Base-by-base conservation (phyloP, 768 basidiomycete species). In the Auricularia auricula-judae region DNA sequence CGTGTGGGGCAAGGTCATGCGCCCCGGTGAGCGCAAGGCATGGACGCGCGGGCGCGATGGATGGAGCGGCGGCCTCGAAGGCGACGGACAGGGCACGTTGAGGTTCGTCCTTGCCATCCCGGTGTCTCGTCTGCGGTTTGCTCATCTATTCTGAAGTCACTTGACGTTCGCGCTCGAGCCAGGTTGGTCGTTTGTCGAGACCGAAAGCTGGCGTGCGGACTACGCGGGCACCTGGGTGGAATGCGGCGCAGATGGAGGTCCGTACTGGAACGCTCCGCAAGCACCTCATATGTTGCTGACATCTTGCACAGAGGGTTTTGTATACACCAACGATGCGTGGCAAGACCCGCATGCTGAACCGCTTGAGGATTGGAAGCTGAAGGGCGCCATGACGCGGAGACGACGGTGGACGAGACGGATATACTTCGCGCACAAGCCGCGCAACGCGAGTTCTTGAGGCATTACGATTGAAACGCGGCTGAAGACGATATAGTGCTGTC, bases 311-410 rank as follows among this genome's bases (percentile, higher is more conserved):
- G 88, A 84, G 69, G 91, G 89, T 3, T 93, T 91, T 89, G 83
- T 88, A 14, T 92, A 92, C 69, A 86, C 86, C 7, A 88, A 89
- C 66, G 89, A 91, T 65, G 76, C 80, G 0, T 93, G 91, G 91
- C 75, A 83, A 3, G 79, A 85, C 64, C 77, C 84, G 11, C 64
- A 74, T 71, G 44, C 74, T 71, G 67, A 67, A 72, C 71, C 78
- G 73, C 47, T 77, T 77, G 75, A 74, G 63, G 77, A 70, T 66
- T 81, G 76, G 72, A 80, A 74, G 67, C 76, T 76, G 51, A 54
- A 67, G 0, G 77, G 79, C 3, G 80, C 73, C 1, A 76, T 89
- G 67, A 91, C 89, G 18, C 75, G 89, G 58, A 73, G 89, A 67
- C 74, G 89, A 67, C 76, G 87, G 63, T 91, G 91, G 90, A 75